Evolutionary conservation across 768 basidiomycete genomes (phyloP).

Genomic region (Suillus lakei): DNA sequence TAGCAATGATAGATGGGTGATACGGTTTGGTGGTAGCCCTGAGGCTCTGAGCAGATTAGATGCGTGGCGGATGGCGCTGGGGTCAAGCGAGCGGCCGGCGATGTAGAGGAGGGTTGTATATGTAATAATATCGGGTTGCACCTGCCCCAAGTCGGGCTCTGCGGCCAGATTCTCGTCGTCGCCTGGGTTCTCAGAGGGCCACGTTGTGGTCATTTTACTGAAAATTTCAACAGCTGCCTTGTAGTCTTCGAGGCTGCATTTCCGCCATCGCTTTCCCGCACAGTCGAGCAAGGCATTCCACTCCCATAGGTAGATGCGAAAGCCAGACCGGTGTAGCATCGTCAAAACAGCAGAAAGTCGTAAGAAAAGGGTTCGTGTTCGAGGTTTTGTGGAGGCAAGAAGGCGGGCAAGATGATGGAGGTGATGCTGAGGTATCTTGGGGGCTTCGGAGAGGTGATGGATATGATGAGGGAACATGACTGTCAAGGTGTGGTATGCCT

Average conservation of each 20-base stretch:
- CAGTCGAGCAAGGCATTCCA: constrained; percentile 79
- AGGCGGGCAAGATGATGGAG: constrained; percentile 68
- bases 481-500: constrained; percentile 39
- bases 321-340: constrained; percentile 58
- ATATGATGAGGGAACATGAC: constrained; percentile 31
- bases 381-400: constrained; percentile 56
- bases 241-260: constrained; percentile 60
- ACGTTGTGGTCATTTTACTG: constrained; percentile 54
- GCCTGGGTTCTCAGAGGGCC: constrained; percentile 40
- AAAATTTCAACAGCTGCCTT: constrained; percentile 62
- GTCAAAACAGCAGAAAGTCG: constrained; percentile 72
- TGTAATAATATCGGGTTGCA: constrained; percentile 66
- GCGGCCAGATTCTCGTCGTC: constrained; percentile 31
- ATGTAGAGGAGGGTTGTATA: constrained; percentile 70
- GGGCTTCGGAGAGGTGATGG: constrained; percentile 5
- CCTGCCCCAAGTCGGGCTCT: neutral
- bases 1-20: constrained; percentile 66
- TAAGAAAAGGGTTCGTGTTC: constrained; percentile 62
- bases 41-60: constrained; percentile 57
- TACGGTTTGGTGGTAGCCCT: constrained; percentile 58
- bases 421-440: constrained; percentile 40
- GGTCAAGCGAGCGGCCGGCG: constrained; percentile 56
- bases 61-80: constrained; percentile 53
- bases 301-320: constrained; percentile 60
- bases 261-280: constrained; percentile 69